Base-by-base conservation (phyloP, 176 grass and related monocot genomes). In the Pontederia paniculata region DNA sequence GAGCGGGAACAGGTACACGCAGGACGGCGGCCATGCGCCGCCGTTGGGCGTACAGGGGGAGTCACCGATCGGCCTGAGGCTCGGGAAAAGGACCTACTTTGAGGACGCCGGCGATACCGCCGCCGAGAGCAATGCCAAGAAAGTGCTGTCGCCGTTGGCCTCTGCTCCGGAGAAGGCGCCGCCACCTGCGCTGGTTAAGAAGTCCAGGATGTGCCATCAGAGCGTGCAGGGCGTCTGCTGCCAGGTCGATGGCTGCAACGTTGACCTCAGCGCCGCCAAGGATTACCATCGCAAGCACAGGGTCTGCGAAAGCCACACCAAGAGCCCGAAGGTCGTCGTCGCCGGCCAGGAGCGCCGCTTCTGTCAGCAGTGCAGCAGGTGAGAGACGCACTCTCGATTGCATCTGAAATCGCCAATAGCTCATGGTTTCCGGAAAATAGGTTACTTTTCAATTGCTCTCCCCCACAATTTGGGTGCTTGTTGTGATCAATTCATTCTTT, bases 301-400 rank as follows among this genome's bases (percentile, higher is more conserved):
- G 37, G 64, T 67, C 25, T 67, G 64, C 21, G 64, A 67, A 42
- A 54, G 2, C 17, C 64, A 67, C 43, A 42, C 64, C 64, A 67
- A 67, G 31, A 53, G 28, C 31, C 64, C 64, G 41, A 67, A 14
- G 49, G 50, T 67, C 37, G 7, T 54, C 10, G 64, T 67, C 43
- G 64, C 31, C 43, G 64, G 64, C 9, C 64, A 67, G 28, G 50
- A 67, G 12, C 50, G 50, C 4, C 50, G 64, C 28, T 67, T 67
- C 53, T 67, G 64, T 31, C 64, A 67, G 37, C 64, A 67, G 21
- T 67, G 64, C 44, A 67, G 64, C 64, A 67, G 64, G 64, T 67
- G 28, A 37, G 28, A n/a, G 49, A 43, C 31, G 5, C 16, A 50
- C 16, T 50, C 16, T 14, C 10, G n/a, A 17, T 17, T 17, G 13